phyloP scores from a whole-genome alignment of 108 stramenopile species.

The Nitzschia inconspicua region DNA sequence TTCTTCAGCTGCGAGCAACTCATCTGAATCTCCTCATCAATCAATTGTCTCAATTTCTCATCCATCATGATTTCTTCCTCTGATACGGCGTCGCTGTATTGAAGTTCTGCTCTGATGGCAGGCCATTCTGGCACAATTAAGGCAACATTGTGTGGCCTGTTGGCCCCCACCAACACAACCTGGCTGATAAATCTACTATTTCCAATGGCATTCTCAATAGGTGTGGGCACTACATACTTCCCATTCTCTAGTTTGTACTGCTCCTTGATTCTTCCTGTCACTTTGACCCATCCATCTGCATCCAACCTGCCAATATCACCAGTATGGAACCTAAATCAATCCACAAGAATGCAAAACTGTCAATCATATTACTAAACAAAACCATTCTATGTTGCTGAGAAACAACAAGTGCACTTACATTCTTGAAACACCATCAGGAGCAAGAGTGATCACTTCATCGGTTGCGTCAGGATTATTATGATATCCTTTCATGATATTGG shows the following conservation, averaged over 20 bases:
- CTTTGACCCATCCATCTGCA: constrained; percentile 56
- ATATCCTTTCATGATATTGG: constrained; percentile 91
- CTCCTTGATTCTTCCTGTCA: constrained; percentile 84
- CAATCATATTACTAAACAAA: not conserved
- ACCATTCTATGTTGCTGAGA: not conserved
- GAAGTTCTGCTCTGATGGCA: constrained; percentile 47
- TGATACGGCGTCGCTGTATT: constrained; percentile 35
- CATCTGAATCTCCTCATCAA: constrained; percentile 59
- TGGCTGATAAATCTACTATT: constrained; percentile 87
- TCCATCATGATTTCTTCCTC: constrained; percentile 70
- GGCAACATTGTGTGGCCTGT: constrained; percentile 81
- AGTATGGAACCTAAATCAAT: constrained; percentile 65
- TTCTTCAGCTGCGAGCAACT: constrained; percentile 73
- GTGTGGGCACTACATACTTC: constrained; percentile 88
- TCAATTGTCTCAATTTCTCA: constrained; percentile 53
- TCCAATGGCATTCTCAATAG: constrained; percentile 87
- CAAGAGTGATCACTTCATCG: constrained; percentile 79
- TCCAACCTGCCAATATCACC: constrained; percentile 78
- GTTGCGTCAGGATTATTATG: constrained; percentile 87
- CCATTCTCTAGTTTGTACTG: constrained; percentile 97
- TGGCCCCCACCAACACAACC: constrained; percentile 84
- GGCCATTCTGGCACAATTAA: constrained; percentile 88
- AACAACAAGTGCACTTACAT: constrained; percentile 62
- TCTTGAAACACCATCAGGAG: constrained; percentile 76
- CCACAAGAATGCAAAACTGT: not conserved